Percentiles rank a stretch among this genome's conserved stretches.
Conservation (phyloP, 805 yeast genomes). For the Teunomyces gatunensis region DNA sequence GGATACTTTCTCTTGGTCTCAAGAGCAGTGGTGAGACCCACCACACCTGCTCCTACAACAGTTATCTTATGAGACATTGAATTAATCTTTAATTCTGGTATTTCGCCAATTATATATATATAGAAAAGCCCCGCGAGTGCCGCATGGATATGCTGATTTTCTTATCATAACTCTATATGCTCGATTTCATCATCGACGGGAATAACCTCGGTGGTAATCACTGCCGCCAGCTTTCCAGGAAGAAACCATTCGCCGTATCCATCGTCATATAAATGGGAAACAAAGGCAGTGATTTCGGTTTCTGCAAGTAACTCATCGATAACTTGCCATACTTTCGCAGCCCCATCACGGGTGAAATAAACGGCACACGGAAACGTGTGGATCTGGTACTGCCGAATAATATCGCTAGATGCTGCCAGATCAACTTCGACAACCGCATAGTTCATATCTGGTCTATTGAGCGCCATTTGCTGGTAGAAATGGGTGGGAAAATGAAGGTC, state of each 20-base stretch:
- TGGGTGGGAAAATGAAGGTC: slow-evolving; percentile 32
- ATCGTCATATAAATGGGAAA: slow-evolving; percentile 6
- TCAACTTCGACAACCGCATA: slow-evolving; percentile 28
- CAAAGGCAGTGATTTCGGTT: slow-evolving; percentile 12
- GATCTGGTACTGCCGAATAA: slow-evolving; percentile 24
- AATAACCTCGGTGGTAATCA: slow-evolving; percentile 5
- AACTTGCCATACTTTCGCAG: slow-evolving; percentile 23
- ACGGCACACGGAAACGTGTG: slow-evolving; percentile 32
- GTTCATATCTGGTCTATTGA: slow-evolving; percentile 8
- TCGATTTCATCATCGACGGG: slow-evolving; percentile 17
- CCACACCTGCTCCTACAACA: slow-evolving; percentile 30
- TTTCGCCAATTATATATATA: too few species aligned
- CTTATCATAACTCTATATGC: slow-evolving; percentile 11
- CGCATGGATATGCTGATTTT: too few species aligned
- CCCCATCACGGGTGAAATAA: slow-evolving; percentile 22
- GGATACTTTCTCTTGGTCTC: slow-evolving; percentile 18
- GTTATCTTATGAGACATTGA: neutral
- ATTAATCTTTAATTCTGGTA: neutral
- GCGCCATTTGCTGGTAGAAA: slow-evolving; percentile 31
- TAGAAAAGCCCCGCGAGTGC: too few species aligned
- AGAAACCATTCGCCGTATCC: slow-evolving; percentile 12
- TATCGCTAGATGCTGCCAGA: slow-evolving; percentile 13
- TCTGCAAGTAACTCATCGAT: slow-evolving; percentile 16
- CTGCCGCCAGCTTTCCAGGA: slow-evolving; percentile 5
- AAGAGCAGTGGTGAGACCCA: slow-evolving; percentile 37